A percentile compares a stretch with the other conserved stretches of the same genome.
Conservation (phyloP, 257 asterid genomes). For the Orobanche coerulescens region DNA sequence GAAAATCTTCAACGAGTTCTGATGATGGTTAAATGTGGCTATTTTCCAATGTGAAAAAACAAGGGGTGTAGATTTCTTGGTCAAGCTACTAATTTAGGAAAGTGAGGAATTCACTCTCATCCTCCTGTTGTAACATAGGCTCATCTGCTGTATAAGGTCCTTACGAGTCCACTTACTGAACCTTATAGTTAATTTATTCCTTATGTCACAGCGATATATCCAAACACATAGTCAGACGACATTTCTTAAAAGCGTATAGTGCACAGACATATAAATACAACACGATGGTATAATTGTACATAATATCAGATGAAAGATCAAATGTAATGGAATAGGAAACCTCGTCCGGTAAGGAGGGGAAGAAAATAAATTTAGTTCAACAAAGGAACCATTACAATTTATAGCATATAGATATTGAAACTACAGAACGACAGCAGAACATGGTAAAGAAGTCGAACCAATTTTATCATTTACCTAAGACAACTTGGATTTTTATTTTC, state of each 20-base stretch:
- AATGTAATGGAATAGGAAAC: background rate
- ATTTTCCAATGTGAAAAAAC: slow-evolving; percentile 7
- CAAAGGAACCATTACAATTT: background rate
- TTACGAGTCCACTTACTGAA: slow-evolving; percentile 8
- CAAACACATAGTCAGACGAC: too few species aligned
- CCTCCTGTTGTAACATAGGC: slow-evolving; percentile 18
- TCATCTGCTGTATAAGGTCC: slow-evolving; percentile 18
- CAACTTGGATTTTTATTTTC: background rate
- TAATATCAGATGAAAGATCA: background rate
- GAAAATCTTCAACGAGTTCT: slow-evolving; percentile 4
- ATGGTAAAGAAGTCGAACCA: slow-evolving; percentile 9
- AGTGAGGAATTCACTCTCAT: slow-evolving; percentile 29
- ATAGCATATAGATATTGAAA: slow-evolving; percentile 2
- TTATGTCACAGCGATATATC: background rate
- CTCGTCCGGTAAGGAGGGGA: too few species aligned
- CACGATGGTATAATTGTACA: background rate
- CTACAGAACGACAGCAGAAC: slow-evolving; percentile 6
- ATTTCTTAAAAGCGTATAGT: too few species aligned
- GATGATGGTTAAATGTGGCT: slow-evolving; percentile 3
- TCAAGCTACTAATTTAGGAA: slow-evolving; percentile 21
- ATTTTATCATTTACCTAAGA: slow-evolving; percentile 5
- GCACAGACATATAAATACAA: too few species aligned
- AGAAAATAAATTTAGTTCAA: background rate
- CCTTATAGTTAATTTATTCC: background rate
- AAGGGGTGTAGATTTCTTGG: slow-evolving; percentile 8